A percentile compares a stretch with the other conserved stretches of the same genome.
phyloP scores from a whole-genome alignment of 805 yeast genomes.

The Groenewaldozyma salmanticensis region DNA sequence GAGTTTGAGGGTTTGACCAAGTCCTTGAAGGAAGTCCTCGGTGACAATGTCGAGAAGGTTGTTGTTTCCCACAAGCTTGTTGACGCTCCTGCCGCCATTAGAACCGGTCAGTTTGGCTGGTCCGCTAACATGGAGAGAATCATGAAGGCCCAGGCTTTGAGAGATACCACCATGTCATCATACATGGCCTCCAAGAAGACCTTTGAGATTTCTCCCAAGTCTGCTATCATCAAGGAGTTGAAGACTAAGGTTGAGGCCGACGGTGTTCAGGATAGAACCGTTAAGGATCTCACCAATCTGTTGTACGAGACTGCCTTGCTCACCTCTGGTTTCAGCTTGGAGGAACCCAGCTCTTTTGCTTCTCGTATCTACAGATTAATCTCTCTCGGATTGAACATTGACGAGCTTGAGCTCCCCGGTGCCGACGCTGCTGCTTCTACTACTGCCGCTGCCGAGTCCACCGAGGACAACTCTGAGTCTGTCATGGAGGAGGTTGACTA shows the following conservation, averaged over 20 bases:
- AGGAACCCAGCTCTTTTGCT: constrained; percentile 97
- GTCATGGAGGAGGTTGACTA: constrained; percentile 99
- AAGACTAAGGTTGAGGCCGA: constrained; percentile 93
- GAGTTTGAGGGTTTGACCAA: constrained; percentile 90
- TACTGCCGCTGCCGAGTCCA: constrained; percentile 39
- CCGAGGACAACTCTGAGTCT: constrained; percentile 66
- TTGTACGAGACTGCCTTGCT: constrained; percentile 96
- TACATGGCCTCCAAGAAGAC: constrained; percentile 99
- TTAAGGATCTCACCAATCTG: constrained; percentile 92
- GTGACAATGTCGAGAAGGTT: constrained; percentile 99
- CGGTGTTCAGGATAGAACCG: constrained; percentile 98
- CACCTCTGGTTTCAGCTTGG: constrained; percentile 98
- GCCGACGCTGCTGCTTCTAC: constrained; percentile 28
- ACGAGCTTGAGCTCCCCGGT: constrained; percentile 39
- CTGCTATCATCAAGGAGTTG: constrained; percentile 90
- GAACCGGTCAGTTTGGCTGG: constrained; percentile 99
- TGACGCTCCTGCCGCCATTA: constrained; percentile 99
- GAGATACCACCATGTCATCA: constrained; percentile 97
- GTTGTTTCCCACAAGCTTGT: constrained; percentile 94
- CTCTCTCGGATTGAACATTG: constrained; percentile 96
- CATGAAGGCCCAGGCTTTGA: constrained; percentile 99
- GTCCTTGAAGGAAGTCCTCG: constrained; percentile 93
- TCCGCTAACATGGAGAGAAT: constrained; percentile 99
- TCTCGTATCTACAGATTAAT: constrained; percentile 96
- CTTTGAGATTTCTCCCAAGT: constrained; percentile 95